Evolutionary conservation across 208 protist genomes (phyloP).

Genomic region (Trypanosomatidae sp.): DNA sequence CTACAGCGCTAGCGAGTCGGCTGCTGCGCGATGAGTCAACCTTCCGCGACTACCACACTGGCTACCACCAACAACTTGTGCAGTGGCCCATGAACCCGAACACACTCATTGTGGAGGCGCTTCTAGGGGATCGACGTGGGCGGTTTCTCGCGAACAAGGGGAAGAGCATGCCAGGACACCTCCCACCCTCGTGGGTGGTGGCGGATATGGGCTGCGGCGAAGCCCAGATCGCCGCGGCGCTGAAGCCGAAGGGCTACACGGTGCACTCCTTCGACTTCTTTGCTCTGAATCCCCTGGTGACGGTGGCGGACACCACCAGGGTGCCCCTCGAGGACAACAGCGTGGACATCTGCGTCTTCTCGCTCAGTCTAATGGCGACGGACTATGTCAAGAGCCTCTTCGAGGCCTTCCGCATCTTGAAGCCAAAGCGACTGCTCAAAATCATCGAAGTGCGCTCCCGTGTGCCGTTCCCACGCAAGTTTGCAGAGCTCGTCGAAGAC

Average conservation of each 20-base stretch:
- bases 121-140: slow-evolving; percentile 76
- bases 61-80: slow-evolving; percentile 91
- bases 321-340: slow-evolving; percentile 78
- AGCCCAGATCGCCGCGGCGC: slow-evolving; percentile 82
- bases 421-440: slow-evolving; percentile 85
- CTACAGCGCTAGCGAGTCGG: slow-evolving; percentile 71
- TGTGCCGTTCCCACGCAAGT: slow-evolving; percentile 72
- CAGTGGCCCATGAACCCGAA: slow-evolving; percentile 95
- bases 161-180: slow-evolving; percentile 82
- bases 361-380: slow-evolving; percentile 96
- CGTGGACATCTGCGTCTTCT: slow-evolving; percentile 94
- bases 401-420: slow-evolving; percentile 93
- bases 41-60: slow-evolving; percentile 92
- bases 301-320: slow-evolving; percentile 88
- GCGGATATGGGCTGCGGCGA: slow-evolving; percentile 97
- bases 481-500: slow-evolving; percentile 78
- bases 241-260: slow-evolving; percentile 80
- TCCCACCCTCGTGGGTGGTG: slow-evolving; percentile 84
- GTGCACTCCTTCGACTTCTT: slow-evolving; percentile 96
- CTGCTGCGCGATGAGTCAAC: slow-evolving; percentile 76
- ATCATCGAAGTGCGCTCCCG: slow-evolving; percentile 94
- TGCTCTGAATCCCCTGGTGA: slow-evolving; percentile 69
- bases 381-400: slow-evolving; percentile 92
- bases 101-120: slow-evolving; percentile 81
- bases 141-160: slow-evolving; percentile 77